Evolutionary conservation across 352 stramenopile species (phyloP).

Genomic region (Phytophthora ohioensis): DNA sequence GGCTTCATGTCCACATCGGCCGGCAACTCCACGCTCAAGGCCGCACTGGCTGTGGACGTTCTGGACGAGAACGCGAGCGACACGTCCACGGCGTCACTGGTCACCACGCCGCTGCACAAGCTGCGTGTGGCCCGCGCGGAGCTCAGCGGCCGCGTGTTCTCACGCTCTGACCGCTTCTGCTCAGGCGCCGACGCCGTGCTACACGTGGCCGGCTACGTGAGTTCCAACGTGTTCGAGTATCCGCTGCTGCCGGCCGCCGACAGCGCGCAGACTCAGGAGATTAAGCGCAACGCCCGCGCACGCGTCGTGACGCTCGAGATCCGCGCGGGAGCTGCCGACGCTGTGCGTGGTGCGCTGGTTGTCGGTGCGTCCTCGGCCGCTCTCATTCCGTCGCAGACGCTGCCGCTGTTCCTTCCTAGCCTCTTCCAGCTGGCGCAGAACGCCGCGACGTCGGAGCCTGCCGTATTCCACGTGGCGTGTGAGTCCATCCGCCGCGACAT

Average conservation of each 20-base stretch:
- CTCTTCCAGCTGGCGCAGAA: slow-evolving; percentile 69
- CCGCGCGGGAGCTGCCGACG: slow-evolving; percentile 57
- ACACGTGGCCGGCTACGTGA: slow-evolving; percentile 63
- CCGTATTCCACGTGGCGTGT: slow-evolving; percentile 74
- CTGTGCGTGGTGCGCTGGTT: slow-evolving; percentile 67
- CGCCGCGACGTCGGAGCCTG: slow-evolving; percentile 28
- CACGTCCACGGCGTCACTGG: slow-evolving; percentile 41
- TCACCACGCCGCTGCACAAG: slow-evolving; percentile 23
- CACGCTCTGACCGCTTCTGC: slow-evolving; percentile 58
- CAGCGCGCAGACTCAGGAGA: slow-evolving; percentile 15
- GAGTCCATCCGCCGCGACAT: slow-evolving; percentile 65
- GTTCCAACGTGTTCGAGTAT: slow-evolving; percentile 74
- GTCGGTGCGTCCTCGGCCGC: slow-evolving; percentile 57
- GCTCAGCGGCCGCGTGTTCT: slow-evolving; percentile 47
- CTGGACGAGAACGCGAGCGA: slow-evolving; percentile 40
- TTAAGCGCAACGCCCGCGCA: slow-evolving; percentile 42
- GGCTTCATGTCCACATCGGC: slow-evolving; percentile 22
- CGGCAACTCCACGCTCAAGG: slow-evolving; percentile 8
- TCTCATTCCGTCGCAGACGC: slow-evolving; percentile 75
- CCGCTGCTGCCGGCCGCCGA: slow-evolving; percentile 45
- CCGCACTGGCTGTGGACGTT: slow-evolving; percentile 27
- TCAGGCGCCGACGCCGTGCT: slow-evolving; percentile 66
- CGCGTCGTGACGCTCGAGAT: slow-evolving; percentile 73
- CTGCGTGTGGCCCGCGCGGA: slow-evolving; percentile 11
- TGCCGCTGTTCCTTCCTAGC: slow-evolving; percentile 79